Percentiles rank a stretch among this genome's conserved stretches.
These are phyloP conservation scores for Pyrus communis DNA, from an alignment of 306 rosid genomes.

Conservation along the genomic window DNA sequence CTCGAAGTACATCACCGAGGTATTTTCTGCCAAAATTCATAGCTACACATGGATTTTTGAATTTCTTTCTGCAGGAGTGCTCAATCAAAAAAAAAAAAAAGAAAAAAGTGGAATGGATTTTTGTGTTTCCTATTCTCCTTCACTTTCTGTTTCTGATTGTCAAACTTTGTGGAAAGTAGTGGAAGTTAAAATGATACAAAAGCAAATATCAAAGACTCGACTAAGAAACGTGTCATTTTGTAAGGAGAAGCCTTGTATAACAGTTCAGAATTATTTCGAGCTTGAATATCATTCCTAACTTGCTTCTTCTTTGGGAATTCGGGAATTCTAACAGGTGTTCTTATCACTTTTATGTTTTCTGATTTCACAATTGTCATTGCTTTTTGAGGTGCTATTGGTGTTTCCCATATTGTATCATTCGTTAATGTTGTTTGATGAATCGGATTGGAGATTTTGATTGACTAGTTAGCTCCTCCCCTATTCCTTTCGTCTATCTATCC, in stretches of 20 bases:
- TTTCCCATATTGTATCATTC: neutral
- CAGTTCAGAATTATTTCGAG: no score
- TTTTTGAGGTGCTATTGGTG: neutral
- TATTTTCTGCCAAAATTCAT: conserved; percentile 13
- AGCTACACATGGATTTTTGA: neutral
- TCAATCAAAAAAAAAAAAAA: neutral
- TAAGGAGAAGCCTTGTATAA: no score
- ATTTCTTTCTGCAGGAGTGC: neutral
- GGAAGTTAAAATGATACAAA: neutral
- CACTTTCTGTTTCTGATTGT: neutral
- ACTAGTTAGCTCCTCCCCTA: neutral
- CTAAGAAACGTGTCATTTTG: neutral
- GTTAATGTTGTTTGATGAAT: neutral
- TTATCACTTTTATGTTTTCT: neutral
- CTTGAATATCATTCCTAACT: neutral
- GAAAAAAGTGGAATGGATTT: neutral
- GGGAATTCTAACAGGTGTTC: neutral
- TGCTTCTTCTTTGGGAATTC: neutral
- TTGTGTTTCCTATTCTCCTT: neutral
- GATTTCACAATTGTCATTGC: neutral
- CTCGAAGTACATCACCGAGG: conserved; percentile 83
- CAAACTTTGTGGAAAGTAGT: neutral
- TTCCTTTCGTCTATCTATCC: neutral
- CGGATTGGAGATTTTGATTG: neutral
- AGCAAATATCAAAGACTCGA: neutral